Base-by-base conservation (phyloP, 2,329 filamentous ascomycete genomes). In the Coniochaeta hoffmannii region DNA sequence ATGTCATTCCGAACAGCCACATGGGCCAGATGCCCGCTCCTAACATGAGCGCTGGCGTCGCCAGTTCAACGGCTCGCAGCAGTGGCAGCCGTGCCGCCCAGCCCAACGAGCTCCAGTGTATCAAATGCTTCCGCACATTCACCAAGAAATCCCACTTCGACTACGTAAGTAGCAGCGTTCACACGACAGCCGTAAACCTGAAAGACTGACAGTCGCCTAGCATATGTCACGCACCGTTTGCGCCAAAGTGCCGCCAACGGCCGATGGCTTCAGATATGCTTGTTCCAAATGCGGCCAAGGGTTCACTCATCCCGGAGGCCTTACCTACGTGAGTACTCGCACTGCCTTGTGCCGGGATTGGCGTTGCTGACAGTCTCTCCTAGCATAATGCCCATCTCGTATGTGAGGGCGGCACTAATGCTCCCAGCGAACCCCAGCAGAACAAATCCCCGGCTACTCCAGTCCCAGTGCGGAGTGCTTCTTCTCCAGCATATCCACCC, bases 221-320 rank as follows among this genome's bases (percentile, higher is more conserved):
- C 73, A 76, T 55, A 57, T 68, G 7, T 64, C 64, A 41, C 69
- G 69, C 41, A 62, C 65, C 19, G 34, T 73, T 0, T 76, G 73
- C 57, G 63, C 61, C 2, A 66, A 61, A 53, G 56, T 54, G 9
- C 62, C 65, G 0, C 58, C 59, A 0, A 58, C 55, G 6, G 34
- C 62, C 0, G 53, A 60, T 3, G 66, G 68, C 0, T 71, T 68
- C 57, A 68, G 64, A n/a, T 73, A 70, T 19, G 62, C 68, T 0
- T 82, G 79, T 53, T 58, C 67, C 1, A 67, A 72, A 50, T 82
- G 79, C 49, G 76, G 76, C 26, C 68, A 72, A 41, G 67, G 69
- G 1, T 81, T 82, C 46, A 65, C 65, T 2, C 74, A 72, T 11
- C 59, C 62, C 4, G 68, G 68, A 22, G 76, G 75, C 1, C 61